Base-by-base conservation (phyloP, 345 rosid genomes). In the Hypericum androsaemum region DNA sequence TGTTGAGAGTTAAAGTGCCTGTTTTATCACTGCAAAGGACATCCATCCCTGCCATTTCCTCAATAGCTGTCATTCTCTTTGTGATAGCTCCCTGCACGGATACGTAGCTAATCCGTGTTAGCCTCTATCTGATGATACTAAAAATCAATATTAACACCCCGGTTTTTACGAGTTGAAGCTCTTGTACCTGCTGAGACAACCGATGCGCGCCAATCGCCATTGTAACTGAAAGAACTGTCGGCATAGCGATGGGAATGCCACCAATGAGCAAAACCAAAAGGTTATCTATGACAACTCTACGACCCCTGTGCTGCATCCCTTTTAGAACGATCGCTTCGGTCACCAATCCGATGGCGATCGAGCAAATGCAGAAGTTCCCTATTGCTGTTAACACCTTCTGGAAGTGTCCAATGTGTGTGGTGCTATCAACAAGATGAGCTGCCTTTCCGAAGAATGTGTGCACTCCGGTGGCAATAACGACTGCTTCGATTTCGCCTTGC, bases 1-100 rank as follows among this genome's bases (percentile, higher is more conserved):
- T 89, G 80, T 89, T 89, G 10, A 86, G 89, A 14, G 97, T 89
- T 44, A 81, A 71, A 62, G 97, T 89, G 64, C 97, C 89, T 0
- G 94, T 89, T 75, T 89, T 89, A 69, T 89, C 97, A 66, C 97
- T 86, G 63, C 97, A 89, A 13, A 89, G 66, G 63, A 88, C 95
- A 79, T 88, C 97, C 97, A 88, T 88, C 15, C 97, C 97, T 3
- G 95, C 92, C 97, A 89, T 89, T 75, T 89, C 97, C 71, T 86
- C 97, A 43, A 89, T 89, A 11, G 97, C 94, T 38, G 97, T 83
- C 95, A 89, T 89, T 60, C 97, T 80, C 73, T 86, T 89, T 43
- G 94, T 89, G 59, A 86, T 86, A 53, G 90, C 95, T 41, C 95
- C 97, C 88, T 85, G 63, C 43, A 62, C 5, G 49, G 2, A 45